Conservation (phyloP, 129 eudicot genomes). For the Escallonia rubra region DNA sequence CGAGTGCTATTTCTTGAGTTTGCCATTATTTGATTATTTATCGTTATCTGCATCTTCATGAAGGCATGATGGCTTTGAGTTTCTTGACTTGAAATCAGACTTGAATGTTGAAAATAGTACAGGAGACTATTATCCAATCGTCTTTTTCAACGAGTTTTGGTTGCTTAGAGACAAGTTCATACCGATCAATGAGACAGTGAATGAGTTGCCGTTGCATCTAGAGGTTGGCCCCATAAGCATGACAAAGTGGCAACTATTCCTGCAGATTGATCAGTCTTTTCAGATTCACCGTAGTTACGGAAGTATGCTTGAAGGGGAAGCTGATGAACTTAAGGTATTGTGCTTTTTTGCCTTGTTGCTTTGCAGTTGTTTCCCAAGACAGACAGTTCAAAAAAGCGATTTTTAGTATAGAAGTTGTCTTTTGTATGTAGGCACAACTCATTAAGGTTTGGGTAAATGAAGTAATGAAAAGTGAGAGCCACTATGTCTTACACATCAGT, state of each 20-base stretch:
- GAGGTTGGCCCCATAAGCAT: constrained; percentile 97
- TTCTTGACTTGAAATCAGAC: constrained; percentile 63
- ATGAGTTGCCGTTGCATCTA: constrained; percentile 66
- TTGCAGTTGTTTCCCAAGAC: too few species aligned
- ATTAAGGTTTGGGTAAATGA: too few species aligned
- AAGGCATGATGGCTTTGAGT: constrained; percentile 16
- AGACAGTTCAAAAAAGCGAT: too few species aligned
- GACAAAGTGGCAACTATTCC: constrained; percentile 96
- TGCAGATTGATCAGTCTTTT: constrained; percentile 92
- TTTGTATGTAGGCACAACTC: too few species aligned
- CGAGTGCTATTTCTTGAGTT: too few species aligned
- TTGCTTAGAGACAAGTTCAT: constrained; percentile 82
- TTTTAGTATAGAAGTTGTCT: too few species aligned
- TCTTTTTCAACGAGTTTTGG: constrained; percentile 94
- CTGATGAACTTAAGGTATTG: constrained; percentile 89
- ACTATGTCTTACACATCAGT: too few species aligned
- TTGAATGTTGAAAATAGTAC: constrained; percentile 74
- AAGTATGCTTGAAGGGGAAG: constrained; percentile 99
- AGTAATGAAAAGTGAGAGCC: too few species aligned
- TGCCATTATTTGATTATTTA: too few species aligned
- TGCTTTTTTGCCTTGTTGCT: neutral
- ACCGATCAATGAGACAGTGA: constrained; percentile 72
- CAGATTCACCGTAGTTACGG: constrained; percentile 93
- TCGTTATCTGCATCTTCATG: neutral
- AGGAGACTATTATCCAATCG: constrained; percentile 82